Evolutionary conservation across 768 basidiomycete species (phyloP).

Genomic region (Pisolithus tinctorius): DNA sequence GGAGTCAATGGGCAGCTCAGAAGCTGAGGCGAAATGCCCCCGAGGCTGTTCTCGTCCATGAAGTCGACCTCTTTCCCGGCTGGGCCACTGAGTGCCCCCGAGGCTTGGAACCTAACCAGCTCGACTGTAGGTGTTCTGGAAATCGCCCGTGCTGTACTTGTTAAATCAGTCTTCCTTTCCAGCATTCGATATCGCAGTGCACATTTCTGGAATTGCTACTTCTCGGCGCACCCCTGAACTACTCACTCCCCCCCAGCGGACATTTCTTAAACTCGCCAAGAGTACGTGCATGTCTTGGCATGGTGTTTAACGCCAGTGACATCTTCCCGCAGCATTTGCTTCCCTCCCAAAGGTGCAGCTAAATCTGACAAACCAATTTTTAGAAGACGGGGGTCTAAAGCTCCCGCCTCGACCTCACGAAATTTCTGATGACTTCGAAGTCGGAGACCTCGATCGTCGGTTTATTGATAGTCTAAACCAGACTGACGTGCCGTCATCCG

Average conservation of each 20-base stretch:
- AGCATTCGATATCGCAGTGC: slow-evolving; percentile 68
- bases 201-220: slow-evolving; percentile 72
- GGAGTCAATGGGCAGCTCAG: slow-evolving; percentile 61
- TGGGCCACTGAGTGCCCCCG: slow-evolving; percentile 62
- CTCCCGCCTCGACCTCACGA: slow-evolving; percentile 56
- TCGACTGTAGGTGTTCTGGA: slow-evolving; percentile 18
- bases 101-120: slow-evolving; percentile 12
- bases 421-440: slow-evolving; percentile 52
- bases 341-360: slow-evolving; percentile 55
- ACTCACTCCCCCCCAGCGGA: slow-evolving; percentile 66
- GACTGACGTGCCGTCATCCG: not conserved
- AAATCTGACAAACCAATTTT: slow-evolving; percentile 9
- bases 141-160: not conserved
- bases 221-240: slow-evolving; percentile 50
- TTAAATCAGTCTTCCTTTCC: not conserved
- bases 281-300: slow-evolving; percentile 34
- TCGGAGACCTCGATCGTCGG: slow-evolving; percentile 48
- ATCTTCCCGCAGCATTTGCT: slow-evolving; percentile 52
- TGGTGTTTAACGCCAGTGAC: not conserved
- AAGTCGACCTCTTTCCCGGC: slow-evolving; percentile 65
- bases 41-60: slow-evolving; percentile 31
- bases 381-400: slow-evolving; percentile 25
- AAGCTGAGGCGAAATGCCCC: slow-evolving; percentile 35
- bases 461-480: slow-evolving; percentile 27
- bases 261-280: slow-evolving; percentile 72